A percentile compares a stretch with the other conserved stretches of the same genome.
phyloP scores from a whole-genome alignment of 306 rosid species.

The Prunus persica region Prunus_persica_NCBIv2 NC_034014.1:11334501-11335000 shows the following conservation, averaged over 20 bases:
- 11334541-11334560: too few species aligned
- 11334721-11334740: neutral
- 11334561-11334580: neutral
- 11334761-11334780: too few species aligned
- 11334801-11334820: too few species aligned
- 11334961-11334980: neutral
- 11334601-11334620: neutral
- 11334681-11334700: neutral
- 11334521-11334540: too few species aligned
- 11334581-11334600: neutral
- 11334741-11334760: neutral
- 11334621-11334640: neutral
- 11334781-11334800: too few species aligned
- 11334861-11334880: constrained; percentile 59
- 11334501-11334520: too few species aligned
- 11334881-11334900: constrained; percentile 21
- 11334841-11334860: constrained; percentile 88
- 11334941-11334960: constrained; percentile 4
- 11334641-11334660: neutral
- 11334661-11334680: neutral
- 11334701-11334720: too few species aligned
- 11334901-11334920: neutral
- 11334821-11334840: constrained; percentile 19
- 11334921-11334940: neutral
- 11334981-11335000: too few species aligned